Evolutionary conservation across 2,329 filamentous ascomycete species (phyloP).

Genomic region (Ophiosphaerella narmari): DNA sequence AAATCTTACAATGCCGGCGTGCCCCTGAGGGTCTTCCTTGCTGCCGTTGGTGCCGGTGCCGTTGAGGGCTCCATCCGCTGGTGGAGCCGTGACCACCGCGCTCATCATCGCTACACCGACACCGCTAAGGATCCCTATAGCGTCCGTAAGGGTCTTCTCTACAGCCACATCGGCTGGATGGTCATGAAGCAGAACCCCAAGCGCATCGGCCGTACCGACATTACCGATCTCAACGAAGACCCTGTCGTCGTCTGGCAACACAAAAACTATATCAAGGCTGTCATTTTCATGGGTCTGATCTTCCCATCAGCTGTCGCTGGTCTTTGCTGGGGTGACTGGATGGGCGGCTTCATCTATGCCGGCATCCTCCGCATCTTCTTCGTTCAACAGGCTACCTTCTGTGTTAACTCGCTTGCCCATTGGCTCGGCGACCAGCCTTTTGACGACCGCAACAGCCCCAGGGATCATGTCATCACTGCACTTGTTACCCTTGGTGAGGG

Average conservation of each 20-base stretch:
- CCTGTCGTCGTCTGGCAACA: constrained; percentile 57
- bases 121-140: constrained; percentile 59
- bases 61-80: constrained; percentile 57
- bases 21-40: constrained; percentile 55
- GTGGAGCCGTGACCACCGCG: constrained; percentile 57
- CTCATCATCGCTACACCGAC: constrained; percentile 59
- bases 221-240: constrained; percentile 58
- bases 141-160: constrained; percentile 57
- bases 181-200: constrained; percentile 61
- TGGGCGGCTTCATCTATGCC: constrained; percentile 57
- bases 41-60: constrained; percentile 54
- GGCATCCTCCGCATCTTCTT: constrained; percentile 59
- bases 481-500: constrained; percentile 51
- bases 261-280: constrained; percentile 54
- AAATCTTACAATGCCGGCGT: constrained; percentile 52
- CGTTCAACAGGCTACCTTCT: constrained; percentile 60
- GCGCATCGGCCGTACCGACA: constrained; percentile 57
- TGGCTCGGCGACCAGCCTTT: constrained; percentile 56
- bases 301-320: constrained; percentile 56
- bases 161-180: constrained; percentile 59
- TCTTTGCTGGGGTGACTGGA: constrained; percentile 56
- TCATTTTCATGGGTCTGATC: constrained; percentile 54
- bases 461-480: constrained; percentile 50
- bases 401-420: constrained; percentile 59
- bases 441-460: constrained; percentile 51